A percentile compares a stretch with the other conserved stretches of the same genome.
phyloP scores from a whole-genome alignment of 2,329 filamentous ascomycete genomes.

The Sarocladium brachiariae region DNA sequence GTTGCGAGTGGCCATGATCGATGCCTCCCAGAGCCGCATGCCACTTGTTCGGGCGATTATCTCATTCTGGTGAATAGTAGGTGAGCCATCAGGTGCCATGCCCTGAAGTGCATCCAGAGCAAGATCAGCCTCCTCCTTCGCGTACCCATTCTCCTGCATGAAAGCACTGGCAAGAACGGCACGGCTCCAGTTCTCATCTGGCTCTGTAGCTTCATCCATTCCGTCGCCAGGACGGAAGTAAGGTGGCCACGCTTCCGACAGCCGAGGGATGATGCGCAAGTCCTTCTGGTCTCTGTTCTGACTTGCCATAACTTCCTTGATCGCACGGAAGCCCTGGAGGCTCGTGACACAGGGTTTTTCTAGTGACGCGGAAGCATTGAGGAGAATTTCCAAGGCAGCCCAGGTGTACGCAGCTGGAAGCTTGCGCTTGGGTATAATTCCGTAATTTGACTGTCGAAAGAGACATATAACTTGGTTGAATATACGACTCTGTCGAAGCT shows the following conservation, averaged over 20 bases:
- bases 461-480: background rate
- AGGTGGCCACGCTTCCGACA: conserved; percentile 52
- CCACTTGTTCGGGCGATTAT: conserved; percentile 14
- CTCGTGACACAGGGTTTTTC: conserved; percentile 44
- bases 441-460: conserved; percentile 1
- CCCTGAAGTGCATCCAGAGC: conserved; percentile 48
- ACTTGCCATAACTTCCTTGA: conserved; percentile 46
- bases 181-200: conserved; percentile 47
- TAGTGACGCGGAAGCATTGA: conserved; percentile 43
- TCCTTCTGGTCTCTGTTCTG: conserved; percentile 47
- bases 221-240: conserved; percentile 52
- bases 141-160: conserved; percentile 51
- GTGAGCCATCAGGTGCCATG: conserved; percentile 39
- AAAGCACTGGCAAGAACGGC: conserved; percentile 45
- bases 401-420: conserved; percentile 34
- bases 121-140: conserved; percentile 36
- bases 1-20: conserved; percentile 52
- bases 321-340: conserved; percentile 44
- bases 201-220: conserved; percentile 47
- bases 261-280: conserved; percentile 37
- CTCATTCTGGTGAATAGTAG: conserved; percentile 46
- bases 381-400: conserved; percentile 48
- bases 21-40: conserved; percentile 44
- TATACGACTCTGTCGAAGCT: background rate
- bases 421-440: background rate